These are phyloP conservation scores for Dictyostelium capitatum DNA, from an alignment of 78 protist genomes.

Conservation along the genomic window DNA sequence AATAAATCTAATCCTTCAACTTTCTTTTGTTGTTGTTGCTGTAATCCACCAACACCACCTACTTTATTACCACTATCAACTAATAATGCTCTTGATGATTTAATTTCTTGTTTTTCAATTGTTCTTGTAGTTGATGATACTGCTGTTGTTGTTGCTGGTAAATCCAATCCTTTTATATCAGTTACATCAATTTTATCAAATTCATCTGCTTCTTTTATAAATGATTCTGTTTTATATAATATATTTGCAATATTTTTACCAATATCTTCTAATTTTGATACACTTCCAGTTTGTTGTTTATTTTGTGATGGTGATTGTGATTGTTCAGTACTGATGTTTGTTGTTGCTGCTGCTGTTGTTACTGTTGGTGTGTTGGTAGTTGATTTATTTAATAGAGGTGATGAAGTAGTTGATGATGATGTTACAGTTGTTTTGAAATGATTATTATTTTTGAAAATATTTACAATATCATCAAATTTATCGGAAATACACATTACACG, in stretches of 20 bases:
- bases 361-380: neutral
- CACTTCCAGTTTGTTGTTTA: conserved; percentile 2
- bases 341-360: neutral
- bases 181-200: conserved; percentile 28
- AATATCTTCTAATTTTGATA: conserved; percentile 8
- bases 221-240: conserved; percentile 42
- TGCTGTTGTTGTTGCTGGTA: neutral
- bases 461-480: conserved; percentile 39
- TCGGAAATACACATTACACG: conserved; percentile 48
- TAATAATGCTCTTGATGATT: neutral
- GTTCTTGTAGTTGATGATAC: neutral
- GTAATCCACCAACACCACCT: no score
- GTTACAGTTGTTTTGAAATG: neutral
- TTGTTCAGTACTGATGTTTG: neutral
- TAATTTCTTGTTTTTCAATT: neutral
- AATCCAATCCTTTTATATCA: neutral
- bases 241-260: conserved; percentile 53
- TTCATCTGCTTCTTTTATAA: conserved; percentile 48
- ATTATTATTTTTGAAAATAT: conserved; percentile 15
- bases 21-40: neutral
- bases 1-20: conserved; percentile 78
- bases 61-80: neutral
- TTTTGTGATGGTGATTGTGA: neutral
- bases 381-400: conserved; percentile 1
- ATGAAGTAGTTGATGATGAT: neutral